These are phyloP conservation scores for Sporothrix humicola DNA, from an alignment of 2,329 filamentous ascomycete genomes.

Conservation along the genomic window DNA sequence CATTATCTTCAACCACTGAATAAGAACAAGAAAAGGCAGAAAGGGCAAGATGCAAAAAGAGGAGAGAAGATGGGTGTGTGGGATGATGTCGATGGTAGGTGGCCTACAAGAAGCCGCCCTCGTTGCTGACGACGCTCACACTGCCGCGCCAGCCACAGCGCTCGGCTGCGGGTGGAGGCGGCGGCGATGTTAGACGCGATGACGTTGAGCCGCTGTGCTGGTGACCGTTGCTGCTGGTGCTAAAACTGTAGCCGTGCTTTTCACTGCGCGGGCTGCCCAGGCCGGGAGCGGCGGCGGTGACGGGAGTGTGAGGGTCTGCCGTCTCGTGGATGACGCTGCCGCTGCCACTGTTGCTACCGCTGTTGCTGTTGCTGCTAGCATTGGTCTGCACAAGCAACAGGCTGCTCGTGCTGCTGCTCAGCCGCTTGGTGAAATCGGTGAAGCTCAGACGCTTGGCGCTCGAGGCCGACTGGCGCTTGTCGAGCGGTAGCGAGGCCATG, in stretches of 20 bases:
- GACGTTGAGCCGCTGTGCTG: constrained; percentile 27
- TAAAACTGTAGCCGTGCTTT: constrained; percentile 41
- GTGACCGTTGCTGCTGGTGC: constrained; percentile 45
- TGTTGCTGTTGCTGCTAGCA: constrained; percentile 55
- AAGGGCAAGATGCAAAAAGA: neutral
- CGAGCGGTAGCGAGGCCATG: constrained; percentile 28
- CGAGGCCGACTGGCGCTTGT: constrained; percentile 59
- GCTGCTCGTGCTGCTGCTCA: constrained; percentile 66
- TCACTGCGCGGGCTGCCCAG: constrained; percentile 35
- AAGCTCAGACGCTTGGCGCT: constrained; percentile 66
- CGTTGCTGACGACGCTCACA: constrained; percentile 58
- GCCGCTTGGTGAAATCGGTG: constrained; percentile 63
- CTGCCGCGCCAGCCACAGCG: constrained; percentile 63
- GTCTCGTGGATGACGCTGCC: constrained; percentile 42
- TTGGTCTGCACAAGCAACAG: constrained; percentile 64
- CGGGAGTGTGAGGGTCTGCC: no score
- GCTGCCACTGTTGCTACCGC: constrained; percentile 42
- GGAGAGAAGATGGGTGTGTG: neutral
- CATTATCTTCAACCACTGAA: constrained; percentile 7
- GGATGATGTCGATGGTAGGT: neutral
- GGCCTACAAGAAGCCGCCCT: constrained; percentile 61
- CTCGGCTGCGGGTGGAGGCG: constrained; percentile 48
- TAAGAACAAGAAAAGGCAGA: neutral
- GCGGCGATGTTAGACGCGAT: constrained; percentile 39
- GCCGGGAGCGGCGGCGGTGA: neutral